Percentiles rank a stretch among this genome's conserved stretches.
These are phyloP conservation scores for Eucalyptus pauciflora DNA, from an alignment of 345 rosid species.

Conservation along the genomic window DNA sequence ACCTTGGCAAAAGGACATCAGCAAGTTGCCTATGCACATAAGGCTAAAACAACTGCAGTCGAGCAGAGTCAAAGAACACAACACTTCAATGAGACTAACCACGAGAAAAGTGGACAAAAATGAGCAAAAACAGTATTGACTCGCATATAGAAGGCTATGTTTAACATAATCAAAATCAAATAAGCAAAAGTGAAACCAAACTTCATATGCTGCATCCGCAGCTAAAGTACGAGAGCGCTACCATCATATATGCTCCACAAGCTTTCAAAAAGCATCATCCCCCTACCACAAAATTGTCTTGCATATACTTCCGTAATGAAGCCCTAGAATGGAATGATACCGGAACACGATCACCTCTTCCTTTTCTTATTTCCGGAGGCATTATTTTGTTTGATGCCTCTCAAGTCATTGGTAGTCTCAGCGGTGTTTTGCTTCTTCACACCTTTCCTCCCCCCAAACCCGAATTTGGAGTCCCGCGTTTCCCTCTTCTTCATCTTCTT, in stretches of 20 bases:
- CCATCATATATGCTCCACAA: not conserved
- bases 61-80: not conserved
- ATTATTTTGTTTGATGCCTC: not conserved
- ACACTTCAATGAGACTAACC: not conserved
- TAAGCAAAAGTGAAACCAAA: not conserved
- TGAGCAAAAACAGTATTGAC: not conserved
- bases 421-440: constrained; percentile 11
- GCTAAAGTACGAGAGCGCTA: not conserved
- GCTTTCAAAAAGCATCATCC: not conserved
- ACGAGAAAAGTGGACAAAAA: not conserved
- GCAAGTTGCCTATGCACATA: not conserved
- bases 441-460: constrained; percentile 8
- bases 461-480: constrained; percentile 3
- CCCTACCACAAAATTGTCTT: not conserved
- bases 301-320: not conserved
- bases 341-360: not conserved
- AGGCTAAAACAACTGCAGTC: not conserved
- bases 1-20: not conserved
- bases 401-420: constrained; percentile 1
- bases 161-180: not conserved
- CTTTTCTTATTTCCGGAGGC: not conserved
- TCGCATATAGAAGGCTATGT: not conserved
- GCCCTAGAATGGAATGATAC: not conserved
- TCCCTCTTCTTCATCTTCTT: constrained; percentile 1
- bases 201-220: not conserved